phyloP scores from a whole-genome alignment of 768 basidiomycete species.

The Chalciporus sphaerocephalus region DNA sequence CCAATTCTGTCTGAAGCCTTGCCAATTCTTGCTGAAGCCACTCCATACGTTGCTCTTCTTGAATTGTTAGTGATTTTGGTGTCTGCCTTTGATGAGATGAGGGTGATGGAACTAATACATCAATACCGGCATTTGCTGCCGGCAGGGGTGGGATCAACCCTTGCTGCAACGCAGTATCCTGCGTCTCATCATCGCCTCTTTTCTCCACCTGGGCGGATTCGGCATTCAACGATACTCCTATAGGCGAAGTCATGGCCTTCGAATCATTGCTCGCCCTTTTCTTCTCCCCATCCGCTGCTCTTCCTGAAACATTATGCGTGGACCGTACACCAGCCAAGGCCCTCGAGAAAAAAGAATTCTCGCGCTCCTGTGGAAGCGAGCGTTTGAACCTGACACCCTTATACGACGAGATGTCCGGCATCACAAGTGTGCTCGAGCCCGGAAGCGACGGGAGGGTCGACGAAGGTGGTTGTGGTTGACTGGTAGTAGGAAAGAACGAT shows the following conservation, averaged over 20 bases:
- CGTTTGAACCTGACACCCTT: constrained; percentile 22
- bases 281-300: neutral
- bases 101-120: neutral
- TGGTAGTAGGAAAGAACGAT: neutral
- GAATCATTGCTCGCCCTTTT: neutral
- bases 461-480: neutral
- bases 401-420: constrained; percentile 26
- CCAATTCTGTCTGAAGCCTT: neutral
- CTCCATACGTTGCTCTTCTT: neutral
- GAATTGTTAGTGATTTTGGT: neutral
- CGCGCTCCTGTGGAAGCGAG: constrained; percentile 2
- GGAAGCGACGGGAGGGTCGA: constrained; percentile 1
- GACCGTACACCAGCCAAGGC: constrained; percentile 8
- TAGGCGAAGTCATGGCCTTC: neutral
- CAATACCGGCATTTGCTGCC: neutral
- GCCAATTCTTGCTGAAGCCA: too few relatives aligned
- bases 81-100: neutral
- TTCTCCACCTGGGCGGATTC: neutral
- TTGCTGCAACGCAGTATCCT: neutral
- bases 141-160: neutral
- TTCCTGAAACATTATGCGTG: neutral
- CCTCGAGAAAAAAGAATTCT: constrained; percentile 25
- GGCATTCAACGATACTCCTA: neutral
- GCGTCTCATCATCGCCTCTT: constrained; percentile 3
- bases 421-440: constrained; percentile 1